A percentile compares a stretch with the other conserved stretches of the same genome.
Evolutionary conservation across 2,329 filamentous ascomycete genomes (phyloP).

Genomic region (Penicillium hesseltinei): DNA sequence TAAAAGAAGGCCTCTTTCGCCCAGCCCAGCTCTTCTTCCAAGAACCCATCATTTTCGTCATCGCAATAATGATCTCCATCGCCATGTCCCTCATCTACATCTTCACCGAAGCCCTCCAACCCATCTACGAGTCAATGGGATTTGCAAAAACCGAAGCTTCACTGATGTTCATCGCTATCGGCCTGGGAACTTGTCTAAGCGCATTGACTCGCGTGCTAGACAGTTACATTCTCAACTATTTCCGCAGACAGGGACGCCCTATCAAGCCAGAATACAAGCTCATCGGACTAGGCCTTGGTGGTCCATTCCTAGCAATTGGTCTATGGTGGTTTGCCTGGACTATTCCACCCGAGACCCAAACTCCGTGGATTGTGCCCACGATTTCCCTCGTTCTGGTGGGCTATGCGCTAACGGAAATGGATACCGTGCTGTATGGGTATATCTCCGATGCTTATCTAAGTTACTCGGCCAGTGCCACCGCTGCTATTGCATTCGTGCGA

Average conservation of each 20-base stretch:
- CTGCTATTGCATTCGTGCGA: slow-evolving; percentile 43
- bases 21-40: slow-evolving; percentile 46
- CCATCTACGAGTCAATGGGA: slow-evolving; percentile 41
- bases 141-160: slow-evolving; percentile 37
- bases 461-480: slow-evolving; percentile 47
- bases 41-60: slow-evolving; percentile 48
- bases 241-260: slow-evolving; percentile 18
- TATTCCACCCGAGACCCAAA: slow-evolving; percentile 41
- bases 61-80: slow-evolving; percentile 45
- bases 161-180: slow-evolving; percentile 44
- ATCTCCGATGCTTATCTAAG: slow-evolving; percentile 47
- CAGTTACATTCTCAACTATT: slow-evolving; percentile 30
- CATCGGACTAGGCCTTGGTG: slow-evolving; percentile 46
- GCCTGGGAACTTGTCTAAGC: slow-evolving; percentile 42
- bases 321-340: slow-evolving; percentile 52
- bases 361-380: slow-evolving; percentile 44
- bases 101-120: slow-evolving; percentile 46
- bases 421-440: slow-evolving; percentile 44
- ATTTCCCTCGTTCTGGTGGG: slow-evolving; percentile 46
- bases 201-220: slow-evolving; percentile 48
- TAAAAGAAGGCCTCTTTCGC: slow-evolving; percentile 41
- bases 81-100: slow-evolving; percentile 51
- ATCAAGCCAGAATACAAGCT: slow-evolving; percentile 50
- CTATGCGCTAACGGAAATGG: slow-evolving; percentile 50
- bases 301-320: slow-evolving; percentile 45